Evolutionary conservation across 495 filamentous ascomycete species (phyloP).

Genomic region (Massariosphaeria phaeospora): DNA sequence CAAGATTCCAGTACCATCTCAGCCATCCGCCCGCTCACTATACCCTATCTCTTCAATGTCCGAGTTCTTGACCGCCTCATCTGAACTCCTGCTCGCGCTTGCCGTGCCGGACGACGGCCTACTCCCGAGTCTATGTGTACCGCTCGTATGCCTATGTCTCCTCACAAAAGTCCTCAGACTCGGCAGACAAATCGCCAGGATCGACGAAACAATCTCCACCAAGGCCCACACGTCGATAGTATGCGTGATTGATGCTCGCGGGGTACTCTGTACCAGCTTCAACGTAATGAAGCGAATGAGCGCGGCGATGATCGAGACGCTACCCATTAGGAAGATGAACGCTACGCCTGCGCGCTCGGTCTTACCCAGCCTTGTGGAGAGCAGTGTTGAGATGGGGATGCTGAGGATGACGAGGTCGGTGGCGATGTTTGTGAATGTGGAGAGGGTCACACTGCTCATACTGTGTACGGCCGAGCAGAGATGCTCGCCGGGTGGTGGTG

Average conservation of each 20-base stretch:
- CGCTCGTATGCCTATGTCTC: not conserved
- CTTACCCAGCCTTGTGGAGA: conserved; percentile 25
- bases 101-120: not conserved
- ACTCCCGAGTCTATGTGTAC: not conserved
- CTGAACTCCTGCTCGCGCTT: not conserved
- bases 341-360: conserved; percentile 34
- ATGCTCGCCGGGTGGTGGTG: conserved; percentile 21
- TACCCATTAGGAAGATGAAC: conserved; percentile 39
- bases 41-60: no score
- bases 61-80: no score
- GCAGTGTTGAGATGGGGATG: conserved; percentile 30
- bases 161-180: conserved; percentile 4
- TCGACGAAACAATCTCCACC: conserved; percentile 38
- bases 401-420: conserved; percentile 33
- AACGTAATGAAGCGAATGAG: conserved; percentile 36
- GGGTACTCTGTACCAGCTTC: conserved; percentile 31
- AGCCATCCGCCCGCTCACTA: no score
- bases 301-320: conserved; percentile 39
- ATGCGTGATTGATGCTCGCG: conserved; percentile 38
- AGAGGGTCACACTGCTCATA: conserved; percentile 37
- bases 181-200: conserved; percentile 27
- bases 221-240: conserved; percentile 42
- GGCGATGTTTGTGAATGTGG: conserved; percentile 32
- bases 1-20: no score
- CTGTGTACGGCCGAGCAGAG: conserved; percentile 40